Evolutionary conservation across 805 yeast species (phyloP), one percentile per base, ranked within the genome.

Genomic region (Phaffomyces opuntiae): DNA sequence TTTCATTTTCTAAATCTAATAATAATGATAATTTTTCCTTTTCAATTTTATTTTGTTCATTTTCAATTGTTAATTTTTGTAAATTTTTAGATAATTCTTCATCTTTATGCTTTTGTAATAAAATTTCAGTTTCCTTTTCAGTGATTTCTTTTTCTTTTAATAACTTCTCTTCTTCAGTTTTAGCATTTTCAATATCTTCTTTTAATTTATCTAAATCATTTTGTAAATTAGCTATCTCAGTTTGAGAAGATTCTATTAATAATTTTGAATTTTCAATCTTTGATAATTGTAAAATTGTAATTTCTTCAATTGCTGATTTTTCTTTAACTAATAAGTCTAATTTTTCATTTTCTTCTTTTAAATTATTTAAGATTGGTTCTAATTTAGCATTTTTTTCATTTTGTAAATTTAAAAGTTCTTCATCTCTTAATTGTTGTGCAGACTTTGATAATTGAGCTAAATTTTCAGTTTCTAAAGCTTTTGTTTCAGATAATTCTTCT

Each of bases 321-420:
- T 75, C 73, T 46, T 72, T 65, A 37, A 73, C 71, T 53, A 80
- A 66, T n/a, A 72, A 74, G 41, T 67, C 64, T 57, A 80, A 68
- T 50, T 73, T 72, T 25, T 64, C 66, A 33, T 70, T 69, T 63
- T 80, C 85, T 29, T 55, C 55, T 49, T 68, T 70, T 55, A 78
- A 67, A 54, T 75, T 80, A 34, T 70, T 78, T 53, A 78, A 67
- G 19, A 73, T 61, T 40, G 87, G 87, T 42, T 74, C 72, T 52
- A 79, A 60, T 41, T 71, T 72, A 46, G 67, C 77, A 54, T 78
- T 81, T 53, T 72, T 71, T 54, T 74, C 81, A 13, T 67, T 65
- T 57, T 78, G 78, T 62, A 77, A 51, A 31, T 47, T 54, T 14
- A 38, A 41, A 29, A 75, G 54, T 52, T 68, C 70, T 38, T 71